Base-by-base conservation (phyloP, 164 flowering plant genomes). In the Tetrastigma voinierianum region DNA sequence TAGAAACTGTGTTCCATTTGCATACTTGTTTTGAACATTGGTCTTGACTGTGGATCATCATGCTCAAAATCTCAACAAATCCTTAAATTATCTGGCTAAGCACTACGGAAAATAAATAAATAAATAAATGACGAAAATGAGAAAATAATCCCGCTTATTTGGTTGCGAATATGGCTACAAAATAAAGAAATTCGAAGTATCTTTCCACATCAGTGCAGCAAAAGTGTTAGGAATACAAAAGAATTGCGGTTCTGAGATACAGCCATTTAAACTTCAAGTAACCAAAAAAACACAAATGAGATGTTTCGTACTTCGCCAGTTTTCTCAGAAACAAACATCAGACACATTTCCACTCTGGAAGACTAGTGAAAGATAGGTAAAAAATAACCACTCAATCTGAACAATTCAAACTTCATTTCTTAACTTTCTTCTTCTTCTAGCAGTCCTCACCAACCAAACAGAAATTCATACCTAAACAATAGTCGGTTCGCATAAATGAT, bases 11-110 rank as follows among this genome's bases (percentile, higher is more conserved):
- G 49, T 90, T 90, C 97, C 97, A 95, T 75, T 83, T 90, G 67
- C 98, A 89, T 4, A 95, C 87, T 82, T 90, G 97, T 79, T 86
- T n/a, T 93, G 72, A 95, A 95, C 23, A 90, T 97, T 44, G 88
- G 90, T 48, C 99, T 79, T 0, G 73, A 87, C 64, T 86, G 81
- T 6, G 96, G 93, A 67, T 95, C 90, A 64, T 95, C 97, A 2
- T 97, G 90, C 99, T 81, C 70, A 65, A 79, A 89, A 95, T 67
- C 97, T 80, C 72, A 89, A 79, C 76, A 95, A 74, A 80, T 92
- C 98, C 80, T 95, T 86, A 95, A 78, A 80, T 88, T 89, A 57
- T 95, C 99, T 95, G 83, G 47, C 4, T 23, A 18, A 23, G n/a
- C n/a, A n/a, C n/a, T n/a, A 13, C 2, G 12, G 54, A 13, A 15